Conservation (phyloP, 345 rosid genomes). For the Hibiscus syriacus region DNA sequence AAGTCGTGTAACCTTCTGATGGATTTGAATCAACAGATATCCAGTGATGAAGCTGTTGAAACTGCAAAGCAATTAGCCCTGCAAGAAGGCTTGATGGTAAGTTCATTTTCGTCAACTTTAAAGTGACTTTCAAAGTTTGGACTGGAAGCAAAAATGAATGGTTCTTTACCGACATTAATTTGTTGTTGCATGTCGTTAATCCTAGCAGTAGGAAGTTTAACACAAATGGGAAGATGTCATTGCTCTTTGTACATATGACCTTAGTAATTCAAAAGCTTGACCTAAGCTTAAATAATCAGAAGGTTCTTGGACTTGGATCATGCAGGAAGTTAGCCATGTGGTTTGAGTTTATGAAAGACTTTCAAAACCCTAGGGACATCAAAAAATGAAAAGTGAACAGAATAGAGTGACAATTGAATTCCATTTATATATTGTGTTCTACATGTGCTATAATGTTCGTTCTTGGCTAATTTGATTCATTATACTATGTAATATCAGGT, state of each 20-base stretch:
- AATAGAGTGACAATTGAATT: not conserved
- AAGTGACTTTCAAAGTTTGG: not conserved
- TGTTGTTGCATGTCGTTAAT: not conserved
- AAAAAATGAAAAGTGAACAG: not conserved
- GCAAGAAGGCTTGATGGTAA: constrained; percentile 92
- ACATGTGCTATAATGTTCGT: not conserved
- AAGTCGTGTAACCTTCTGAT: not conserved
- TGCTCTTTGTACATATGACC: not conserved
- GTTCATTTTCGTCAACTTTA: constrained; percentile 14
- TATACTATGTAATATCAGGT: constrained; percentile 44
- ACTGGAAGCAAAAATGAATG: not conserved
- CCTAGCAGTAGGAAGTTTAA: not conserved
- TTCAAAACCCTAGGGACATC: not conserved
- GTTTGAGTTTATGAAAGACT: not conserved
- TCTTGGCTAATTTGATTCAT: too few relatives aligned
- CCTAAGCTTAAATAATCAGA: not conserved
- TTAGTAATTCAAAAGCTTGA: not conserved
- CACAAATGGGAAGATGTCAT: not conserved
- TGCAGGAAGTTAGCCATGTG: not conserved
- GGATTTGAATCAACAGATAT: constrained; percentile 40
- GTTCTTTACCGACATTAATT: not conserved
- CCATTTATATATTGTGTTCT: not conserved
- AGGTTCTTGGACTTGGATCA: not conserved
- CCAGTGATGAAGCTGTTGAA: constrained; percentile 90
- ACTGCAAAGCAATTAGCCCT: constrained; percentile 95